Percentiles rank a stretch among this genome's conserved stretches.
These are phyloP conservation scores for Colletotrichum somersetense DNA, from an alignment of 2,329 filamentous ascomycete species.

Conservation along the genomic window DNA sequence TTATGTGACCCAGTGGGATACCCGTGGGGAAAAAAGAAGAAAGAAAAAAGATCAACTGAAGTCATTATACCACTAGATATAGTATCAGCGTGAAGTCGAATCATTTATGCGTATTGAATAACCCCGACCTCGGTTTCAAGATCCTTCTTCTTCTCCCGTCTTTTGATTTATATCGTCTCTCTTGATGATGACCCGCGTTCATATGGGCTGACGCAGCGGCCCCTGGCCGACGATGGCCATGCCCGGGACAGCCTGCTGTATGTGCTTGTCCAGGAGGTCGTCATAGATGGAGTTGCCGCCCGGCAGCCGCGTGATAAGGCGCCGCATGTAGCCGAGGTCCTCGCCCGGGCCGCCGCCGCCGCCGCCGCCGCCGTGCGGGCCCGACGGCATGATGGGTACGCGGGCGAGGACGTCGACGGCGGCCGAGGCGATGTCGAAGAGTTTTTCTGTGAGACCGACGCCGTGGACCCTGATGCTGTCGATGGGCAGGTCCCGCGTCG, in stretches of 20 bases:
- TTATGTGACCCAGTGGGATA: constrained; percentile 5
- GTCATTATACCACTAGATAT: constrained; percentile 26
- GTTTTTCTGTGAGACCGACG: constrained; percentile 60
- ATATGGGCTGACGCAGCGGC: constrained; percentile 5
- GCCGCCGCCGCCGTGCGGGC: constrained; percentile 44
- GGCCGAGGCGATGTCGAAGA: constrained; percentile 60
- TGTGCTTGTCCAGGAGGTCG: constrained; percentile 55
- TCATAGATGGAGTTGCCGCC: constrained; percentile 55
- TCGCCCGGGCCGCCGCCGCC: constrained; percentile 49
- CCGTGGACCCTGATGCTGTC: constrained; percentile 58
- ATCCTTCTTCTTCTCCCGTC: background rate
- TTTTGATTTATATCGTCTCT: background rate
- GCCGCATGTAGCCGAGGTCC: constrained; percentile 54
- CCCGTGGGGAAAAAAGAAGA: background rate
- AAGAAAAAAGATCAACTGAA: background rate
- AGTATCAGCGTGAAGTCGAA: constrained; percentile 22
- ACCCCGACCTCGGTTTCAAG: background rate
- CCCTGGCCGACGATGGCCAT: constrained; percentile 36
- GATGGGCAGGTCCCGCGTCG: constrained; percentile 54
- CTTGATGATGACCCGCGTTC: background rate
- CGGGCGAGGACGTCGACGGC: constrained; percentile 60
- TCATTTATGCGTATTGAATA: constrained; percentile 23
- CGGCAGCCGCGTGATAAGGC: constrained; percentile 54
- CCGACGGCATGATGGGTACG: constrained; percentile 51
- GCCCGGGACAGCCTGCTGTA: constrained; percentile 51